These are phyloP conservation scores for Xylaria hypoxylon DNA, from an alignment of 2,329 filamentous ascomycete genomes.

Conservation along the genomic window DNA sequence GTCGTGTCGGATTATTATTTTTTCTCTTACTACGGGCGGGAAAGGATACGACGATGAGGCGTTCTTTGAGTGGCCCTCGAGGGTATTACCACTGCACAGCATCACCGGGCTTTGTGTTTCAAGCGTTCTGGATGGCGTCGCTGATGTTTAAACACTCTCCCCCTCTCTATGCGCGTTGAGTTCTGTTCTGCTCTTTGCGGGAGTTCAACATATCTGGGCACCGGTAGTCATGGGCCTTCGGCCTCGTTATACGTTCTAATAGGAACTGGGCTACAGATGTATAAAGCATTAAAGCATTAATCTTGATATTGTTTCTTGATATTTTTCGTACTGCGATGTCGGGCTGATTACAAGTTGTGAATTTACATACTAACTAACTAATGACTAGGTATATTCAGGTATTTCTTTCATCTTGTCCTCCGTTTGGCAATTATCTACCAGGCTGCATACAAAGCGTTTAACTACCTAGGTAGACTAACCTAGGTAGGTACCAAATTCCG, in stretches of 20 bases:
- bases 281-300: constrained; percentile 18
- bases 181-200: constrained; percentile 7
- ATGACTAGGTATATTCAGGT: no score
- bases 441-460: no score
- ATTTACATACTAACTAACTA: no score
- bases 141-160: constrained; percentile 2
- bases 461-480: no score
- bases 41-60: constrained; percentile 32
- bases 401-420: no score
- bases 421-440: no score
- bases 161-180: constrained; percentile 1
- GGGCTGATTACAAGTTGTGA: neutral
- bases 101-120: constrained; percentile 17
- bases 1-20: constrained; percentile 18
- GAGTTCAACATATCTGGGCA: constrained; percentile 12
- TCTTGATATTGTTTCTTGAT: constrained; percentile 10
- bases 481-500: no score
- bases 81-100: constrained; percentile 20
- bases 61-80: constrained; percentile 29
- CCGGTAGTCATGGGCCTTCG: neutral
- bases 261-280: neutral
- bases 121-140: constrained; percentile 25
- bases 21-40: constrained; percentile 8
- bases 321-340: neutral
- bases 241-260: constrained; percentile 8